Base-by-base conservation (phyloP, 768 basidiomycete species). In the Inosperma sp. region DNA sequence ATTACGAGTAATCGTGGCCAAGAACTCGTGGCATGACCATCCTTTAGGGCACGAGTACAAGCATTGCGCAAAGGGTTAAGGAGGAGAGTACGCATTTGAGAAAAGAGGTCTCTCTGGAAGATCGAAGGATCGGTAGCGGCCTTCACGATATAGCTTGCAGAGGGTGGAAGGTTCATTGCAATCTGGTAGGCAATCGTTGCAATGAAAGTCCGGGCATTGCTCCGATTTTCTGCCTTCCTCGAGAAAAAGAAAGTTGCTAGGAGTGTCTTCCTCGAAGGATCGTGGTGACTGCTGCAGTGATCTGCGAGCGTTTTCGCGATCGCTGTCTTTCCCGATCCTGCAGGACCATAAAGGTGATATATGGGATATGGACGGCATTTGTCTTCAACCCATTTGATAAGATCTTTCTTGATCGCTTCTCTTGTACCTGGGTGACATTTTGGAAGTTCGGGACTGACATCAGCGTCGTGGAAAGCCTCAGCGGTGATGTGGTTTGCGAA, bases 391-490 rank as follows among this genome's bases (percentile, higher is more conserved):
- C 53, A 54, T 7, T 22, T 13, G 23, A 43, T 19, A 16, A 60
- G 40, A 19, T 49, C 17, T 9, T 46, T 21, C 36, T 54, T 29
- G 25, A 54, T 43, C 8, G 37, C 51, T 6, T 30, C 51, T 25
- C 57, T 46, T 1, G 53, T 56, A n/a, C 49, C 54, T 19, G 54
- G 51, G 23, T 60, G 52, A 35, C 55, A 57, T 31, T 31, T 46
- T 36, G 59, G 57, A 26, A 44, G 54, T 3, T 34, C 41, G 26
- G 44, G 48, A 21, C 49, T 51, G 33, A 48, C 50, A n/a, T 10
- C 30, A 9, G 57, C 48, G 39, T 60, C 51, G 30, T 53, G 50
- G n/a, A 55, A 30, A 35, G 59, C 59, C 13, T 42, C 42, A 16
- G 30, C 35, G 17, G 39, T 42, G 8, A 55, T 45, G 13, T 53